Percentiles rank a stretch among this genome's conserved stretches.
Conservation (phyloP, 192 early-diverging fungal genomes). For the Helicostylum pulchrum region DNA sequence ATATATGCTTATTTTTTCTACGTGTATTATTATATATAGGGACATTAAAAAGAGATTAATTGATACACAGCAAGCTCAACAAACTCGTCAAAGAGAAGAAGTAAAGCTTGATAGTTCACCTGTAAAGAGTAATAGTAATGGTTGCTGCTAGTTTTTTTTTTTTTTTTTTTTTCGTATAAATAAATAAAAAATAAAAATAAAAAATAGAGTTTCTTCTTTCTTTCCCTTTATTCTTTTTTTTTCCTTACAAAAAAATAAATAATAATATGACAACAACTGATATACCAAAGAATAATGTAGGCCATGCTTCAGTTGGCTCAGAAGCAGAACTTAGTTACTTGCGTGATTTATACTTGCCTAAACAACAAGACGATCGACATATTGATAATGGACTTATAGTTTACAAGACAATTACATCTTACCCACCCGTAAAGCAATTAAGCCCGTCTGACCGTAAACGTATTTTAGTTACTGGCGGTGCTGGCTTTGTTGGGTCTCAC, state of each 20-base stretch:
- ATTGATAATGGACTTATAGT: conserved; percentile 32
- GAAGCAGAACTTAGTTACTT: conserved; percentile 29
- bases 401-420: conserved; percentile 41
- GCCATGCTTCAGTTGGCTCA: conserved; percentile 36
- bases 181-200: too few species aligned
- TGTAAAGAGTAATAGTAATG: background rate
- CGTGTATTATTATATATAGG: conserved; percentile 38
- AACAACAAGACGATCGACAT: conserved; percentile 20
- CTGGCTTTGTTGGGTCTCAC: conserved; percentile 86
- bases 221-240: too few species aligned
- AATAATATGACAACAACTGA: too few species aligned
- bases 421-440: conserved; percentile 59
- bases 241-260: too few species aligned
- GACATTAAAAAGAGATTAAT: conserved; percentile 99
- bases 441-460: conserved; percentile 54
- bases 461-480: conserved; percentile 81
- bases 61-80: conserved; percentile 68
- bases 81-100: conserved; percentile 31
- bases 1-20: background rate
- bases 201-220: too few species aligned
- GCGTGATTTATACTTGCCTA: conserved; percentile 40
- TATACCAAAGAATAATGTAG: conserved; percentile 19
- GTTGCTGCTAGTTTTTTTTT: background rate
- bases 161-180: too few species aligned
- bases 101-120: conserved; percentile 24